Conservation (phyloP, 164 flowering plant species). For the Akebia trifoliata region DNA sequence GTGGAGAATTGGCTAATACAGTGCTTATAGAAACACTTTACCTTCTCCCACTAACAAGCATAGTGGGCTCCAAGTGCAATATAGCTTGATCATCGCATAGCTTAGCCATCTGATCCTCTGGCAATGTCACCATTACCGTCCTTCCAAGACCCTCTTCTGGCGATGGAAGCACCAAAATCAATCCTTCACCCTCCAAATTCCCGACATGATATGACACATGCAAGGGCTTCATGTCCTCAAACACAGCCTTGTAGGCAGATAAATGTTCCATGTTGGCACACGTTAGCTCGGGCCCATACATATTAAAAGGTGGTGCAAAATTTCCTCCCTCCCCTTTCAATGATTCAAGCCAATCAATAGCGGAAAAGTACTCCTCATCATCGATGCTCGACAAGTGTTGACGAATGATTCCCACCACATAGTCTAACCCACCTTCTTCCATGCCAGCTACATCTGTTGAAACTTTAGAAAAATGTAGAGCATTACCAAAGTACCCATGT, state of each 20-base stretch:
- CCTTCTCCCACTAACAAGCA: slow-evolving; percentile 28
- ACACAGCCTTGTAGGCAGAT: slow-evolving; percentile 28
- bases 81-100: slow-evolving; percentile 38
- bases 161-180: slow-evolving; percentile 67
- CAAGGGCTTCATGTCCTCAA: slow-evolving; percentile 44
- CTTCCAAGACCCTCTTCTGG: slow-evolving; percentile 56
- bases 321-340: slow-evolving; percentile 35
- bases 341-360: slow-evolving; percentile 41
- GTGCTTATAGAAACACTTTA: neutral
- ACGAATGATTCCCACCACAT: slow-evolving; percentile 28
- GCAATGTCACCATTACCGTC: slow-evolving; percentile 55
- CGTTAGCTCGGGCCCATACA: slow-evolving; percentile 71
- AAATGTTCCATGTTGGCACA: slow-evolving; percentile 56
- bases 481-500: slow-evolving; percentile 62
- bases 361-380: slow-evolving; percentile 49
- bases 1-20: too few species aligned
- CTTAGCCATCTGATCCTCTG: slow-evolving; percentile 36
- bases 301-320: slow-evolving; percentile 32
- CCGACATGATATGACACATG: slow-evolving; percentile 59
- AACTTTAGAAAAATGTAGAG: slow-evolving; percentile 48
- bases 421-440: slow-evolving; percentile 18
- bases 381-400: slow-evolving; percentile 20
- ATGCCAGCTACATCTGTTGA: slow-evolving; percentile 6
- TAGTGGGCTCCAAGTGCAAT: slow-evolving; percentile 35
- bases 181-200: slow-evolving; percentile 61